phyloP scores from a whole-genome alignment of 306 rosid genomes.

The Acacia crassicarpa region DNA sequence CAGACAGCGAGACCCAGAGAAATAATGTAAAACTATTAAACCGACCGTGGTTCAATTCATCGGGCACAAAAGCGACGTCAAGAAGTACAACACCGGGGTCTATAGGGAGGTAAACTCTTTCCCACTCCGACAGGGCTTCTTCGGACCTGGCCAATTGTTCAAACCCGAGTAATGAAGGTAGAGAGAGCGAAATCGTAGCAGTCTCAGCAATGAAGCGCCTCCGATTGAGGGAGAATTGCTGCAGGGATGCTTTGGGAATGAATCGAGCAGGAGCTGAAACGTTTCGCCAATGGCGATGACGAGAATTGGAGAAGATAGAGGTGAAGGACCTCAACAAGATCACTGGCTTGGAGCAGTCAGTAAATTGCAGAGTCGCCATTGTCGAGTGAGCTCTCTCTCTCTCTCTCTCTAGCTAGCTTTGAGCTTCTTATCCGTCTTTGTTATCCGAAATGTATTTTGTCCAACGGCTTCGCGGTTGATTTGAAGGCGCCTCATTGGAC shows the following conservation, averaged over 20 bases:
- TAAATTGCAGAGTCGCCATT: conserved; percentile 79
- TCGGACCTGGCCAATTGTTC: conserved; percentile 55
- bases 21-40: background rate
- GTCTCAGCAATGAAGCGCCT: conserved; percentile 68
- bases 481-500: conserved; percentile 10
- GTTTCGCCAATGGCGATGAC: conserved; percentile 30
- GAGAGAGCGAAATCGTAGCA: conserved; percentile 53
- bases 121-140: conserved; percentile 85
- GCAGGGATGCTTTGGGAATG: conserved; percentile 50
- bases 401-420: background rate
- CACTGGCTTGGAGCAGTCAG: conserved; percentile 41
- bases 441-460: conserved; percentile 42
- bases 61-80: conserved; percentile 92
- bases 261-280: conserved; percentile 14
- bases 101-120: conserved; percentile 76
- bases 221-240: conserved; percentile 42
- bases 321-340: conserved; percentile 42
- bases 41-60: conserved; percentile 69
- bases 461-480: conserved; percentile 57
- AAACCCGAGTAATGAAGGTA: conserved; percentile 38
- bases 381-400: background rate
- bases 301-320: conserved; percentile 30
- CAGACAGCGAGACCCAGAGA: background rate
- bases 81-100: conserved; percentile 99
- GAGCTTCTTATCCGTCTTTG: conserved; percentile 36